Conservation (phyloP, 78 protist genomes). For the Dictyostelium capitatum region DNA sequence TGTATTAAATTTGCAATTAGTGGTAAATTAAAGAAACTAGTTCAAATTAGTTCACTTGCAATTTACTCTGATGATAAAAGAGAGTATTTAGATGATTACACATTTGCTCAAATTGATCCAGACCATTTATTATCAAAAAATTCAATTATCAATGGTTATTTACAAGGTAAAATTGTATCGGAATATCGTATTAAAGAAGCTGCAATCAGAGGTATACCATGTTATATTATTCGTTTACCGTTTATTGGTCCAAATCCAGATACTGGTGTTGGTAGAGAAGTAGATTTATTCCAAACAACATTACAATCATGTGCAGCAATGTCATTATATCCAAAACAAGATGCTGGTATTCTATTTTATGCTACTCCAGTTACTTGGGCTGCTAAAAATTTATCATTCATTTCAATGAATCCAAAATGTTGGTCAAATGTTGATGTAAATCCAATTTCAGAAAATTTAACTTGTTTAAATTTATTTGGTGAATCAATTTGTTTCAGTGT, state of each 20-base stretch:
- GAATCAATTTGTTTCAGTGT: too few relatives aligned
- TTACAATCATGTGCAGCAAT: background rate
- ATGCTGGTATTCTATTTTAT: background rate
- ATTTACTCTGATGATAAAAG: background rate
- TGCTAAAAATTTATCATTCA: background rate
- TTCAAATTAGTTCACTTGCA: background rate
- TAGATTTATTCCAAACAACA: background rate
- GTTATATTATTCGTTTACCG: background rate
- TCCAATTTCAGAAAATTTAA: background rate
- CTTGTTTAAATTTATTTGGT: background rate
- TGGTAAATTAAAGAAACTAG: background rate
- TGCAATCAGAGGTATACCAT: conserved; percentile 31
- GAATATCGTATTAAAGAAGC: conserved; percentile 41
- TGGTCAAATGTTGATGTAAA: background rate
- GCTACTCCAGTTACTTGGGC: conserved; percentile 6
- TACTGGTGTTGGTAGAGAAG: conserved; percentile 12
- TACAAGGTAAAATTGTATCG: conserved; percentile 45
- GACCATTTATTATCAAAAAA: background rate
- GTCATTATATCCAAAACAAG: background rate
- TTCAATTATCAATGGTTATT: conserved; percentile 31
- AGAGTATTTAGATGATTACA: background rate
- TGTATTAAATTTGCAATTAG: background rate
- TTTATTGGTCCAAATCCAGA: background rate
- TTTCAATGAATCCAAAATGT: background rate
- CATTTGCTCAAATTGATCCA: background rate